phyloP scores from a whole-genome alignment of 768 basidiomycete species.

The Xerocomellus dryophilus region DNA sequence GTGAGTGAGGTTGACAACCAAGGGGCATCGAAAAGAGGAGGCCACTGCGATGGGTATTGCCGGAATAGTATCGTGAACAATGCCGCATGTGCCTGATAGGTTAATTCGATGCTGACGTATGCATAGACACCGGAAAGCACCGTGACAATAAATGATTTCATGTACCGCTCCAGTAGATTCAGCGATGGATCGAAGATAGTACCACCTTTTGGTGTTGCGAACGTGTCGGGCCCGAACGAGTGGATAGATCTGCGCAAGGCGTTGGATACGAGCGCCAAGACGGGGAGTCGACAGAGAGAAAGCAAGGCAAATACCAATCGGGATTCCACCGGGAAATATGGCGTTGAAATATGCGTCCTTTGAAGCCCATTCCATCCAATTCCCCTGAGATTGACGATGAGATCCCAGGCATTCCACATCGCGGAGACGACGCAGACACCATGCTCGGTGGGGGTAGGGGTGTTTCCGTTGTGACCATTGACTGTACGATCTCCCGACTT shows the following conservation, averaged over 20 bases:
- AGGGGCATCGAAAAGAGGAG: conserved; percentile 58
- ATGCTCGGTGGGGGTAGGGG: background rate
- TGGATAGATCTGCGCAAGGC: background rate
- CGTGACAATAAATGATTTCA: conserved; percentile 45
- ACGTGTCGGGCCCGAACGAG: conserved; percentile 39
- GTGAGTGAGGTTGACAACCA: conserved; percentile 56
- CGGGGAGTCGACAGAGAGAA: conserved; percentile 10
- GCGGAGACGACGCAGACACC: conserved; percentile 8
- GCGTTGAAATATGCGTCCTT: conserved; percentile 11
- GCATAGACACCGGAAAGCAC: conserved; percentile 42
- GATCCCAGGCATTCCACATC: conserved; percentile 30
- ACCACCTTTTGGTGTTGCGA: conserved; percentile 35
- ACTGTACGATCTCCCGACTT: background rate
- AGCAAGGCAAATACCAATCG: conserved; percentile 14
- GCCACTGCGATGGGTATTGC: conserved; percentile 56
- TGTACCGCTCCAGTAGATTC: conserved; percentile 33
- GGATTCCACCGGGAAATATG: conserved; percentile 20
- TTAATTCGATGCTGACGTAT: conserved; percentile 43
- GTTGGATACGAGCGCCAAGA: conserved; percentile 10
- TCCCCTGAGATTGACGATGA: conserved; percentile 24
- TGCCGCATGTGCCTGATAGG: conserved; percentile 42
- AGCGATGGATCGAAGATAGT: conserved; percentile 38
- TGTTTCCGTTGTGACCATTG: background rate
- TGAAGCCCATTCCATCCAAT: conserved; percentile 27
- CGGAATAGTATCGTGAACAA: conserved; percentile 44